Percentiles rank a stretch among this genome's conserved stretches.
These are phyloP conservation scores for Erodium chrysanthum DNA, from an alignment of 441 rosid genomes.

Conservation along the genomic window DNA sequence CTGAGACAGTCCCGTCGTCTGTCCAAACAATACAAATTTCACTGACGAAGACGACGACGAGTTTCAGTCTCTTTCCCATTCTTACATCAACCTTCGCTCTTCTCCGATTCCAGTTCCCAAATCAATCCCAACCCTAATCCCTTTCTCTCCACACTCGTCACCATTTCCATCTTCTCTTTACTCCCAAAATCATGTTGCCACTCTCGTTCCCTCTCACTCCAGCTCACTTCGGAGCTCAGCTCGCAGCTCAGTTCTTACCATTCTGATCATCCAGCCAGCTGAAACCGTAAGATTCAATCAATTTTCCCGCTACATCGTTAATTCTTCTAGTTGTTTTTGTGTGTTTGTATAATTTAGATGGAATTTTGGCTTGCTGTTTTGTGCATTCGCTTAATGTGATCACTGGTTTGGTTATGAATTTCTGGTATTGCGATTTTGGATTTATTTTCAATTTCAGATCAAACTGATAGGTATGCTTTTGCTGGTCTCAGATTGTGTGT, in stretches of 20 bases:
- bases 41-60: neutral
- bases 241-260: neutral
- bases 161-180: neutral
- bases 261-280: neutral
- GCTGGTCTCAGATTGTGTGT: neutral
- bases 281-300: neutral
- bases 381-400: neutral
- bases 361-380: neutral
- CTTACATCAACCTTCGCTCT: neutral
- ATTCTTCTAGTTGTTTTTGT: neutral
- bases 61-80: neutral
- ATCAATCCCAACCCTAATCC: neutral
- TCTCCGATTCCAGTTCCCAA: neutral
- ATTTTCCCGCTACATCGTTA: neutral
- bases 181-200: neutral
- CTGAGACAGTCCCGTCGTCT: neutral
- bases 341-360: neutral
- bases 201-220: neutral
- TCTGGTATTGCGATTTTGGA: neutral
- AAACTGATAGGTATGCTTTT: neutral
- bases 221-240: conserved; percentile 6
- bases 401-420: neutral
- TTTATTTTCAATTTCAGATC: neutral
- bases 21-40: neutral
- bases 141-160: neutral